These are phyloP conservation scores for Pseudogymnoascus sp. DNA, from an alignment of 2,329 filamentous ascomycete species.

Conservation along the genomic window DNA sequence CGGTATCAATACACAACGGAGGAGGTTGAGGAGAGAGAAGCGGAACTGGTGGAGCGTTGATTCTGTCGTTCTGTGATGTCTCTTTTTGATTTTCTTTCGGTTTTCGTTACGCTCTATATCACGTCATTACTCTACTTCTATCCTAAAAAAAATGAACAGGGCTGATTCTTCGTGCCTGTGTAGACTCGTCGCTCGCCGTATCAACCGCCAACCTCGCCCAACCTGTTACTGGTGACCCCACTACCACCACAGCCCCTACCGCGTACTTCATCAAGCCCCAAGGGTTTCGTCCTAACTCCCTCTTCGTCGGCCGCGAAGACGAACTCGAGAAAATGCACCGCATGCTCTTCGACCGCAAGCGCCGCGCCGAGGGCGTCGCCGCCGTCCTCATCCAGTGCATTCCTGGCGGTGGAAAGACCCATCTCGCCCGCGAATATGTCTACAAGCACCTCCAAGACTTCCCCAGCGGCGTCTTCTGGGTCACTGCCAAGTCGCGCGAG, in stretches of 20 bases:
- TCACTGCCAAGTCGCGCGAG: constrained; percentile 51
- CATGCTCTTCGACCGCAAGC: constrained; percentile 49
- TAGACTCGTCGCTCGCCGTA: constrained; percentile 24
- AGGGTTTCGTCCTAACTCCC: constrained; percentile 53
- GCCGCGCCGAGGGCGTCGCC: constrained; percentile 48
- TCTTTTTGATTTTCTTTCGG: not conserved
- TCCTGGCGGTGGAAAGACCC: constrained; percentile 61
- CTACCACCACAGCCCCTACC: constrained; percentile 11
- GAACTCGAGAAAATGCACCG: constrained; percentile 51
- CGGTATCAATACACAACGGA: constrained; percentile 4
- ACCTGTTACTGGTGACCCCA: constrained; percentile 11
- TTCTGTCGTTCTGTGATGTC: not conserved
- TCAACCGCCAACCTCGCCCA: constrained; percentile 22
- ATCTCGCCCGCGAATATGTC: constrained; percentile 60
- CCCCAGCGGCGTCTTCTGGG: constrained; percentile 62
- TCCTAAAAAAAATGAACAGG: constrained; percentile 15
- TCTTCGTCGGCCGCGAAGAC: constrained; percentile 52
- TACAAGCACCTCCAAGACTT: constrained; percentile 52
- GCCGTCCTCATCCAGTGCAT: constrained; percentile 57
- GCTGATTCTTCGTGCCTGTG: constrained; percentile 25
- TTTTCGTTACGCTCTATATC: not conserved
- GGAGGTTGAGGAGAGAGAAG: constrained; percentile 23
- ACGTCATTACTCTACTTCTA: constrained; percentile 8
- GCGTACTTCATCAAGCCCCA: constrained; percentile 40
- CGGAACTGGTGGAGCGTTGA: constrained; percentile 17